Conservation (phyloP, 1,284 basidiomycete species). For the Moesziomyces antarcticus region DNA sequence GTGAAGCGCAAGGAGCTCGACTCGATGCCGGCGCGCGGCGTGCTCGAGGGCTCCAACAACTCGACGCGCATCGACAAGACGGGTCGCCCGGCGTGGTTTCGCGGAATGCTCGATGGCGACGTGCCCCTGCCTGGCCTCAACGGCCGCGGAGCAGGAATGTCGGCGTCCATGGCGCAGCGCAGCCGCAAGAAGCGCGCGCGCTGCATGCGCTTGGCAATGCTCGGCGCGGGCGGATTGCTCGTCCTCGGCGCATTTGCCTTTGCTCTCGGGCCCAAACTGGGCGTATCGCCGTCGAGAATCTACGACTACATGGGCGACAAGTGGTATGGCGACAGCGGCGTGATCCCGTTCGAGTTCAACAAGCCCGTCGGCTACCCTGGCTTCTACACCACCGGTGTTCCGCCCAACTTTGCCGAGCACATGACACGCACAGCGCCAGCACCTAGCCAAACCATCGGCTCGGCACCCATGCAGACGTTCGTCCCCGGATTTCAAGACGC, state of each 20-base stretch:
- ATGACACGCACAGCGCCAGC: conserved; percentile 43
- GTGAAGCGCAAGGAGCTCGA: conserved; percentile 16
- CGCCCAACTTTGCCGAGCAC: conserved; percentile 59
- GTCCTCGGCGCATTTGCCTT: conserved; percentile 53
- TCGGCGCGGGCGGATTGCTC: conserved; percentile 30
- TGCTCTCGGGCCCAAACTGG: conserved; percentile 47
- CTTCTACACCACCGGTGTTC: conserved; percentile 51
- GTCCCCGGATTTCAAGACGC: conserved; percentile 50
- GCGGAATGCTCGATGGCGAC: conserved; percentile 33
- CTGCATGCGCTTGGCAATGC: conserved; percentile 21
- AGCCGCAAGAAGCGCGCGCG: conserved; percentile 26
- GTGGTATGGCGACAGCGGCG: conserved; percentile 43
- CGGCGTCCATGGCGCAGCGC: conserved; percentile 29
- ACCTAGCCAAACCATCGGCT: conserved; percentile 49
- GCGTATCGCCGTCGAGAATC: conserved; percentile 19
- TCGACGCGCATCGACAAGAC: conserved; percentile 54
- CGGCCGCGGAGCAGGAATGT: conserved; percentile 35
- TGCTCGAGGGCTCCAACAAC: conserved; percentile 38
- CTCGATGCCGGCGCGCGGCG: conserved; percentile 37
- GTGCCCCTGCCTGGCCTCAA: conserved; percentile 28
- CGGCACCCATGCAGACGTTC: conserved; percentile 57
- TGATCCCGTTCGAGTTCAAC: conserved; percentile 52
- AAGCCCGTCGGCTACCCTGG: conserved; percentile 61
- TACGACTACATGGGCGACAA: conserved; percentile 50
- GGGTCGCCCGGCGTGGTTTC: conserved; percentile 57